Percentiles rank a stretch among this genome's conserved stretches.
phyloP scores from a whole-genome alignment of 2,329 filamentous ascomycete species.

The Penicillium hesseltinei region DNA sequence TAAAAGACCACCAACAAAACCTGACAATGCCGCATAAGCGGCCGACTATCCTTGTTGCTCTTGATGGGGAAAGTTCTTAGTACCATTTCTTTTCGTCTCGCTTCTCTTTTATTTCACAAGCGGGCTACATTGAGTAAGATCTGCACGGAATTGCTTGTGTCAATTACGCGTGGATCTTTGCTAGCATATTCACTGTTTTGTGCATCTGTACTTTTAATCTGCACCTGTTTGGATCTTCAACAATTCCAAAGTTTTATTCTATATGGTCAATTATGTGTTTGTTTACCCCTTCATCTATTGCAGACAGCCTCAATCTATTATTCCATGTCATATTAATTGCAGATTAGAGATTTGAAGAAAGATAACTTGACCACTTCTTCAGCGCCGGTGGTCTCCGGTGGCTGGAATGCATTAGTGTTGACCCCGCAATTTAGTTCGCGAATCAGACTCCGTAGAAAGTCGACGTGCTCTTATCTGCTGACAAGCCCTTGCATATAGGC shows the following conservation, averaged over 20 bases:
- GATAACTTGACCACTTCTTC: background rate
- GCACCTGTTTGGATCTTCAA: background rate
- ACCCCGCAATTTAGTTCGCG: background rate
- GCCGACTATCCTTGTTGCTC: background rate
- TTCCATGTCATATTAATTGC: background rate
- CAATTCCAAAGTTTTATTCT: background rate
- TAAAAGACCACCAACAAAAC: too few relatives aligned
- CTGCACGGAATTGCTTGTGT: background rate
- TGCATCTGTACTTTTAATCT: background rate
- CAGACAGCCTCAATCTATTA: background rate
- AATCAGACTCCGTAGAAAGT: background rate
- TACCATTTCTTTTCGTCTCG: background rate
- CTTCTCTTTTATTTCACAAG: background rate
- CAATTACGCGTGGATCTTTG: background rate
- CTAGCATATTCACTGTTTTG: background rate
- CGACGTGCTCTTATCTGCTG: background rate
- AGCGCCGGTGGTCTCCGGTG: slow-evolving; percentile 4
- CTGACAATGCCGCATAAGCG: too few relatives aligned
- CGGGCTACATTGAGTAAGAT: background rate
- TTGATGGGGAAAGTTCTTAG: background rate
- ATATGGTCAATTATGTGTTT: background rate
- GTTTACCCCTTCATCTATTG: background rate
- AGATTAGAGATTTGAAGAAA: background rate
- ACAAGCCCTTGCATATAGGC: background rate
- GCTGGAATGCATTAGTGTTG: background rate